Evolutionary conservation across 495 filamentous ascomycete species (phyloP).

Genomic region (Hyaloscypha variabilis): DNA sequence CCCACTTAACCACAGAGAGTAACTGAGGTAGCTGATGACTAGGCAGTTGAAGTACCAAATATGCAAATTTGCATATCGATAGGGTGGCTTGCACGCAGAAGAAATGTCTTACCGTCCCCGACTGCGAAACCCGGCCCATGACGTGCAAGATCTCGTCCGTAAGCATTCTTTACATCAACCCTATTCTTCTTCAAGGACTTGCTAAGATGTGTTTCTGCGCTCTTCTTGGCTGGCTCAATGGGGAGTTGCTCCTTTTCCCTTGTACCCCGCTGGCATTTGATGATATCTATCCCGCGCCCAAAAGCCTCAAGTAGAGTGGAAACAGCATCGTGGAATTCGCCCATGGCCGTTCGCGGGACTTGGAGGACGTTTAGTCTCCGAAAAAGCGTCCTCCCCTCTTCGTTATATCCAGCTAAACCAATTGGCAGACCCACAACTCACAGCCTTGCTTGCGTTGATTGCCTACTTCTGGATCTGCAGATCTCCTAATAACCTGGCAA

Average conservation of each 20-base stretch:
- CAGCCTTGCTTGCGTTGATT: not conserved
- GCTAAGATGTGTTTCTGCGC: constrained; percentile 22
- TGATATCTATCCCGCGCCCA: constrained; percentile 24
- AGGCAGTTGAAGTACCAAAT: not conserved
- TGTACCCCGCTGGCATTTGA: constrained; percentile 20
- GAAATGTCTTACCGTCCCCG: constrained; percentile 29
- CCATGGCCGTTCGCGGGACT: constrained; percentile 17
- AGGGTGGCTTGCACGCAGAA: not conserved
- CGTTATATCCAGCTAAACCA: not conserved
- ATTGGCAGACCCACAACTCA: not conserved
- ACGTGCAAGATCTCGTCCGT: constrained; percentile 15
- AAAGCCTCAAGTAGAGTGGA: constrained; percentile 27
- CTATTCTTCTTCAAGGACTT: constrained; percentile 26
- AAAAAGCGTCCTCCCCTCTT: not conserved
- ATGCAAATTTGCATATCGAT: not conserved
- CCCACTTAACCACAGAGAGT: not conserved
- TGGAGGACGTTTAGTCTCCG: not conserved
- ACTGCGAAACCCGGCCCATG: constrained; percentile 26
- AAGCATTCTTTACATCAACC: constrained; percentile 26
- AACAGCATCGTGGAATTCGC: constrained; percentile 31
- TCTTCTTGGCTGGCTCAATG: constrained; percentile 13
- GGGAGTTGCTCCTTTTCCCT: constrained; percentile 10
- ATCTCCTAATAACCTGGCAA: not conserved
- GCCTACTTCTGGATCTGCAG: not conserved
- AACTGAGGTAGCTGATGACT: not conserved